phyloP scores from a whole-genome alignment of 805 yeast genomes.

The Yarrowia hollandica region DNA sequence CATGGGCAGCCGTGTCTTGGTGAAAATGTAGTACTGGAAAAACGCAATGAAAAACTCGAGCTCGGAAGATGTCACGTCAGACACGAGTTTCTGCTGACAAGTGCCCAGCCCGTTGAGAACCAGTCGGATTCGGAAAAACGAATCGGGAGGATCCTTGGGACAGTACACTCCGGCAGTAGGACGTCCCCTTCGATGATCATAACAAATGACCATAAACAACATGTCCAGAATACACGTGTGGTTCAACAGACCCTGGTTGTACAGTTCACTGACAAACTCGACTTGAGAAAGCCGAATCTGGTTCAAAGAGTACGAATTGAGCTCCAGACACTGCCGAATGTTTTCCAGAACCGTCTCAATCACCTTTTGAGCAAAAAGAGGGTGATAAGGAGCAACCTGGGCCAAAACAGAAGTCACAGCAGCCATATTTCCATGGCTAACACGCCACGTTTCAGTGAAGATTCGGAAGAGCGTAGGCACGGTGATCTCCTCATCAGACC shows the following conservation, averaged over 20 bases:
- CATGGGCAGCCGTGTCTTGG: slow-evolving; percentile 63
- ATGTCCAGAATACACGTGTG: slow-evolving; percentile 52
- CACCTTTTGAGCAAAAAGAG: slow-evolving; percentile 47
- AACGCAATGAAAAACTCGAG: slow-evolving; percentile 51
- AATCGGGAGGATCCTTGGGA: slow-evolving; percentile 60
- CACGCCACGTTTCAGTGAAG: slow-evolving; percentile 60
- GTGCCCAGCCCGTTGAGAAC: slow-evolving; percentile 48
- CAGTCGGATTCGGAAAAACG: slow-evolving; percentile 70
- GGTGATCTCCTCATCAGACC: slow-evolving; percentile 45
- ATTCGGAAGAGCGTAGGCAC: slow-evolving; percentile 43
- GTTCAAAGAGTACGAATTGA: slow-evolving; percentile 57
- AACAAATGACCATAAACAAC: slow-evolving; percentile 57
- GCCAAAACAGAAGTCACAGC: slow-evolving; percentile 52
- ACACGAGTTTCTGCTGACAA: slow-evolving; percentile 34
- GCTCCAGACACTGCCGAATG: slow-evolving; percentile 65
- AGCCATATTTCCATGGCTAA: slow-evolving; percentile 58
- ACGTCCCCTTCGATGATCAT: slow-evolving; percentile 62
- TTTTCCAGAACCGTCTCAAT: slow-evolving; percentile 67
- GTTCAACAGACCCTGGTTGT: slow-evolving; percentile 50
- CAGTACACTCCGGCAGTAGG: slow-evolving; percentile 50
- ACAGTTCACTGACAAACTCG: slow-evolving; percentile 59
- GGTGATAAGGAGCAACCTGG: slow-evolving; percentile 42
- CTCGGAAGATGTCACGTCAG: neutral
- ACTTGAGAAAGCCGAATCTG: slow-evolving; percentile 63
- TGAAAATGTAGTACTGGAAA: slow-evolving; percentile 69